These are phyloP conservation scores for Forsythia suspensa DNA, from an alignment of 257 asterid species.

Conservation along the genomic window DNA sequence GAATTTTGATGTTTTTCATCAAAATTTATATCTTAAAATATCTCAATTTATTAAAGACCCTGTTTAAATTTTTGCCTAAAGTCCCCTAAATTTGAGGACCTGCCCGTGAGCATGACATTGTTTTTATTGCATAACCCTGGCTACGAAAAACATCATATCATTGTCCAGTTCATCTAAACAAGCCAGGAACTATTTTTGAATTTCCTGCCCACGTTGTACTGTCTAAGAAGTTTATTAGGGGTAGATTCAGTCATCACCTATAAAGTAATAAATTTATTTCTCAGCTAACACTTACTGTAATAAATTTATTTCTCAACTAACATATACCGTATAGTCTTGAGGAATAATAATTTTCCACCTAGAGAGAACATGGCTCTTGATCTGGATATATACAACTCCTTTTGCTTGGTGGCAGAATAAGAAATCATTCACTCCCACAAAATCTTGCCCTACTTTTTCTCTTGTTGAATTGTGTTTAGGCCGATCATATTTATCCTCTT, in stretches of 20 bases:
- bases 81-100: too few species aligned
- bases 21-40: too few species aligned
- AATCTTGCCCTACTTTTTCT: background rate
- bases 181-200: background rate
- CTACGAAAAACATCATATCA: too few species aligned
- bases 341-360: background rate
- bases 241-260: background rate
- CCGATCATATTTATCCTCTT: background rate
- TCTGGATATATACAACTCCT: background rate
- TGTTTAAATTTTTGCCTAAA: too few species aligned
- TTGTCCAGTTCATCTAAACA: too few species aligned
- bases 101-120: too few species aligned
- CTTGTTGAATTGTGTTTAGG: background rate
- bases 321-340: too few species aligned
- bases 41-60: too few species aligned
- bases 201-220: background rate
- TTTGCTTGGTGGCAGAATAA: background rate
- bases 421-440: background rate
- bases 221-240: background rate
- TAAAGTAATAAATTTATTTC: background rate
- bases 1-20: too few species aligned
- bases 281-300: background rate
- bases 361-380: background rate
- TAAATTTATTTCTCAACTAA: background rate
- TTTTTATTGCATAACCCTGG: too few species aligned